phyloP scores from a whole-genome alignment of 2,329 filamentous ascomycete species.

The Dactylonectria macrodidyma region DNA sequence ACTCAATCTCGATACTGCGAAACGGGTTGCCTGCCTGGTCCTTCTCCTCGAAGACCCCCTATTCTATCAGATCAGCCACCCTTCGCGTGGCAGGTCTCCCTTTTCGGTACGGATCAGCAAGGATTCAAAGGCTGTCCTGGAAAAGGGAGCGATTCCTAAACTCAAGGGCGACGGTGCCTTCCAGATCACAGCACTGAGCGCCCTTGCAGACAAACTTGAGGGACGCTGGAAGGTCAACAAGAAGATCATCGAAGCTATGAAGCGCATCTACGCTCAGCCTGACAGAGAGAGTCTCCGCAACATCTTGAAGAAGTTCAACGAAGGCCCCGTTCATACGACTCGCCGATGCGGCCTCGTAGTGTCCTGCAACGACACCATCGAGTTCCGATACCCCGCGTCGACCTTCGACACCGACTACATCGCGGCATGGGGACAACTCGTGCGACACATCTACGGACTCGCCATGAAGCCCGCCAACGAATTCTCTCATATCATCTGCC shows the following conservation, averaged over 20 bases:
- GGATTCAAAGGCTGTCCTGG: constrained; percentile 37
- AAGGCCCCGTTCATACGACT: constrained; percentile 42
- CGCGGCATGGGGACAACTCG: constrained; percentile 43
- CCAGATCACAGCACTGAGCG: constrained; percentile 17
- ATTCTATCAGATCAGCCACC: constrained; percentile 44
- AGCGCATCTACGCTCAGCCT: constrained; percentile 36
- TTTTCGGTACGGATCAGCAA: constrained; percentile 37
- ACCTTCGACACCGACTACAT: constrained; percentile 46
- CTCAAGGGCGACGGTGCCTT: constrained; percentile 28
- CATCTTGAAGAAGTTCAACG: constrained; percentile 42
- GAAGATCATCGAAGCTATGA: constrained; percentile 30
- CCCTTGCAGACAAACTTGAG: constrained; percentile 19
- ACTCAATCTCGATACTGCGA: constrained; percentile 38
- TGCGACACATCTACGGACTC: constrained; percentile 42
- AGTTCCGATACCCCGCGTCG: constrained; percentile 50
- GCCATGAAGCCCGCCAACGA: constrained; percentile 32
- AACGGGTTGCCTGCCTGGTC: constrained; percentile 39
- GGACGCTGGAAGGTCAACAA: constrained; percentile 31
- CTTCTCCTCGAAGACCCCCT: constrained; percentile 43
- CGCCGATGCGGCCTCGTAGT: constrained; percentile 45
- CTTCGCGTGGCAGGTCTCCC: constrained; percentile 38
- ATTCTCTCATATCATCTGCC: constrained; percentile 38
- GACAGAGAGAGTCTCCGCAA: constrained; percentile 27
- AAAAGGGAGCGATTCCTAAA: constrained; percentile 10
- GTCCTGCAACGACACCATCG: constrained; percentile 40